Base-by-base conservation (phyloP, 2,329 filamentous ascomycete species). In the Mollisiaceae sp. region DNA sequence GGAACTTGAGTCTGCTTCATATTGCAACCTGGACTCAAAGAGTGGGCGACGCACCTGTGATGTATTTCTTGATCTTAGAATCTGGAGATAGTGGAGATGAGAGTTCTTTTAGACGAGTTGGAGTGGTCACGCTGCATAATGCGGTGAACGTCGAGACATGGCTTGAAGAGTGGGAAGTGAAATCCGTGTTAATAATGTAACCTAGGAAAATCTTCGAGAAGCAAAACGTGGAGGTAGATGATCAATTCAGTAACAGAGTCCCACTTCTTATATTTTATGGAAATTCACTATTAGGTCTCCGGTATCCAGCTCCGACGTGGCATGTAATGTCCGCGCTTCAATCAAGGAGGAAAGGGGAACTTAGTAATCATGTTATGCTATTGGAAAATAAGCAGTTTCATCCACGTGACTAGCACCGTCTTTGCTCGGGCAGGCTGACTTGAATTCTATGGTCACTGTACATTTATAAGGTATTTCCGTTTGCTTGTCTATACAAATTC, bases 1-100 rank as follows among this genome's bases (percentile, higher is more conserved):
- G 63, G 24, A 65, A 20, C 5, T 41, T 65, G 36, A 62, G 63
- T 57, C 41, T 65, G n/a, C 50, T 65, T 43, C 20, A 65, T 2
- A 35, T 65, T 45, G 63, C 63, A n/a, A 20, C 52, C n/a, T 62
- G 63, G 63, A 59, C 62, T 36, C 39, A 58, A 36, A 55, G 52
- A 27, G 27, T 27, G 24, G 14, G 43, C n/a, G 54, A 65, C 59
- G 15, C 36, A 14, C 59, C 59, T 18, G 32, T 59, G 12, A 32
- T 60, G 35, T 58, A 62, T 58, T 65, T 65, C 41, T 47, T 65
- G 24, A 62, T 65, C 47, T 41, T 65, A 11, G 63, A 65, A 36
- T 65, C 63, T 20, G 63, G 38, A 2, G 59, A 65, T 62, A 15
- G n/a, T 52, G 59, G 63, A 4, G 54, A 62, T 59, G 63, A 65